Evolutionary conservation across 352 stramenopile species (phyloP).

Genomic region (Phytophthora cactorum): DNA sequence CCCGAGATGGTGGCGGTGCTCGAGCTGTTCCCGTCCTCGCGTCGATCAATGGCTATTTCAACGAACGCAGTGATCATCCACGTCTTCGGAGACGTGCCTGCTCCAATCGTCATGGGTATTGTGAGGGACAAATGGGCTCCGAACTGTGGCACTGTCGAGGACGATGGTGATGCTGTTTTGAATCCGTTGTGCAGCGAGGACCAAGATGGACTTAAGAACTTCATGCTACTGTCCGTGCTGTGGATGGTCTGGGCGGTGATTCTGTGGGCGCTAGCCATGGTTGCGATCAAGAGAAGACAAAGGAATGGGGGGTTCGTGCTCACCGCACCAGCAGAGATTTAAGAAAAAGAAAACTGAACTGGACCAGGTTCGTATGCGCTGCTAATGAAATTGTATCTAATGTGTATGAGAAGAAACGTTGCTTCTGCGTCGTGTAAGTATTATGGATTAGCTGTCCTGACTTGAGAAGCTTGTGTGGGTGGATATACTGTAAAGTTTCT

Average conservation of each 20-base stretch:
- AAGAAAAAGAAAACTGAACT: neutral
- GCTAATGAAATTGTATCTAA: too few species aligned
- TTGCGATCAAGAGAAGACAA: constrained; percentile 37
- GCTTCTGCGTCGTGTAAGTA: neutral
- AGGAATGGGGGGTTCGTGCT: constrained; percentile 34
- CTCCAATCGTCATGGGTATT: constrained; percentile 85
- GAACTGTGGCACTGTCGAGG: constrained; percentile 64
- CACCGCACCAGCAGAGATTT: constrained; percentile 33
- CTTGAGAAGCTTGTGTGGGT: too few species aligned
- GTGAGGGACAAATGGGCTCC: constrained; percentile 89
- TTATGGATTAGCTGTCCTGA: too few species aligned
- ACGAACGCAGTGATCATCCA: constrained; percentile 88
- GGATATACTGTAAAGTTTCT: too few species aligned
- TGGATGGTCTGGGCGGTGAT: constrained; percentile 71
- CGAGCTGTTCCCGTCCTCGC: constrained; percentile 71
- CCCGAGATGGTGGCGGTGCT: constrained; percentile 79
- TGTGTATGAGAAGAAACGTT: too few species aligned
- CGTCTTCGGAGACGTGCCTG: constrained; percentile 90
- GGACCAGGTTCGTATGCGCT: neutral
- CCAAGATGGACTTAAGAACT: constrained; percentile 51
- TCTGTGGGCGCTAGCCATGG: constrained; percentile 47
- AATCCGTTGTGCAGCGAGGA: constrained; percentile 59
- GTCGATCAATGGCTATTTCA: constrained; percentile 81
- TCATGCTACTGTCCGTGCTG: constrained; percentile 59
- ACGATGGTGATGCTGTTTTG: constrained; percentile 44